Conservation (phyloP, 2,329 filamentous ascomycete genomes). For the Aspergillaceae sp. region DNA sequence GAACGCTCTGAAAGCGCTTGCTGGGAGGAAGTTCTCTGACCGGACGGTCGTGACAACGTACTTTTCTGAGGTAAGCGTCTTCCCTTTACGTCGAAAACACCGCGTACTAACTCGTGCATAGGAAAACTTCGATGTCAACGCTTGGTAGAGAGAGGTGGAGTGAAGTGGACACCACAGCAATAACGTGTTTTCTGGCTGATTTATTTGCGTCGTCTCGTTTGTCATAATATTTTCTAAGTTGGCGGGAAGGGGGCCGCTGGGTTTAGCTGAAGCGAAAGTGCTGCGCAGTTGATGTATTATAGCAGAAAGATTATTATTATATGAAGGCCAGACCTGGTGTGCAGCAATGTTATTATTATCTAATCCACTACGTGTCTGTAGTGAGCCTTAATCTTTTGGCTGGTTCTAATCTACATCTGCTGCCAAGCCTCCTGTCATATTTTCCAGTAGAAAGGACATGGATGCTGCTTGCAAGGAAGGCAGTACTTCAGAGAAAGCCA, state of each 20-base stretch:
- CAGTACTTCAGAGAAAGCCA: too few species aligned
- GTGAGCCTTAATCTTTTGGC: too few species aligned
- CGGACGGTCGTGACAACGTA: conserved; percentile 94
- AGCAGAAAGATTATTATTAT: background rate
- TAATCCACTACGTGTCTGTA: too few species aligned
- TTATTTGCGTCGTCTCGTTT: background rate
- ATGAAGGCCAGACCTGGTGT: background rate
- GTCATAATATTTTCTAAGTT: background rate
- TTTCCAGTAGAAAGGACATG: too few species aligned
- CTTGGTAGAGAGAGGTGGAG: conserved; percentile 55
- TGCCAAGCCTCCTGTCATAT: too few species aligned
- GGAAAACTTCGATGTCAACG: conserved; percentile 90
- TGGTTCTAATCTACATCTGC: too few species aligned
- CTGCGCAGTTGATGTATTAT: background rate
- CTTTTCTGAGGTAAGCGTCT: conserved; percentile 69
- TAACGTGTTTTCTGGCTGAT: too few species aligned
- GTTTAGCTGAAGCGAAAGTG: background rate
- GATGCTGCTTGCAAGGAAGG: too few species aligned
- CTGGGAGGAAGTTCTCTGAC: conserved; percentile 91
- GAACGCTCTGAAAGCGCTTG: conserved; percentile 79
- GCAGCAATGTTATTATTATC: background rate
- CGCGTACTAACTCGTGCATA: conserved; percentile 24
- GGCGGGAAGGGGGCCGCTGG: too few species aligned
- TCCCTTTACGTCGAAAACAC: background rate
- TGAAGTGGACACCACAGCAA: too few species aligned